These are phyloP conservation scores for Entomortierella chlamydospora DNA, from an alignment of 192 early-diverging fungal species.

Conservation along the genomic window DNA sequence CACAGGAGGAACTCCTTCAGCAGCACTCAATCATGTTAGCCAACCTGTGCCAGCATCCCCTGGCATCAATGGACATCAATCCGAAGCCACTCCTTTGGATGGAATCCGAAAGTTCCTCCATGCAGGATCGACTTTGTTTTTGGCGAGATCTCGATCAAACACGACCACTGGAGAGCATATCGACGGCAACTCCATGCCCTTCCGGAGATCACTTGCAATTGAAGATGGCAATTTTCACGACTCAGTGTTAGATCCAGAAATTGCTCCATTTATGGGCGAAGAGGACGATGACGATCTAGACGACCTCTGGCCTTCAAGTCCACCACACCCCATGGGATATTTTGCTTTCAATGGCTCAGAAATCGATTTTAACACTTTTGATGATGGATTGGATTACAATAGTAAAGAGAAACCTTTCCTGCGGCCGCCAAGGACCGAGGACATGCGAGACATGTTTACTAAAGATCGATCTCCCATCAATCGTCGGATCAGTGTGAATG, in stretches of 20 bases:
- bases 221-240: slow-evolving; percentile 54
- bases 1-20: slow-evolving; percentile 35
- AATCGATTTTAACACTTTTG: slow-evolving; percentile 58
- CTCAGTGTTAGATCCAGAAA: slow-evolving; percentile 67
- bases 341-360: slow-evolving; percentile 17
- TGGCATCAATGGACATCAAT: slow-evolving; percentile 10
- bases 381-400: slow-evolving; percentile 52
- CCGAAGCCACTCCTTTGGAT: slow-evolving; percentile 40
- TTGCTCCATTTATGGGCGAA: slow-evolving; percentile 69
- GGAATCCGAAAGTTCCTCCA: slow-evolving; percentile 49
- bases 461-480: slow-evolving; percentile 57
- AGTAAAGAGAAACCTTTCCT: slow-evolving; percentile 40
- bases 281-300: slow-evolving; percentile 63
- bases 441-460: slow-evolving; percentile 62
- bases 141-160: slow-evolving; percentile 58
- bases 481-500: slow-evolving; percentile 61
- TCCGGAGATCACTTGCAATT: slow-evolving; percentile 53
- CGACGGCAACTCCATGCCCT: slow-evolving; percentile 53
- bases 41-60: slow-evolving; percentile 40
- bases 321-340: slow-evolving; percentile 49
- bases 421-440: slow-evolving; percentile 56
- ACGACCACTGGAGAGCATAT: slow-evolving; percentile 48
- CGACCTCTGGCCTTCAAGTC: slow-evolving; percentile 54
- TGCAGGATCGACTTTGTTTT: slow-evolving; percentile 52
- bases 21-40: slow-evolving; percentile 45